Base-by-base conservation (phyloP, 106 monocot species). In the Dioscorea alata region DNA sequence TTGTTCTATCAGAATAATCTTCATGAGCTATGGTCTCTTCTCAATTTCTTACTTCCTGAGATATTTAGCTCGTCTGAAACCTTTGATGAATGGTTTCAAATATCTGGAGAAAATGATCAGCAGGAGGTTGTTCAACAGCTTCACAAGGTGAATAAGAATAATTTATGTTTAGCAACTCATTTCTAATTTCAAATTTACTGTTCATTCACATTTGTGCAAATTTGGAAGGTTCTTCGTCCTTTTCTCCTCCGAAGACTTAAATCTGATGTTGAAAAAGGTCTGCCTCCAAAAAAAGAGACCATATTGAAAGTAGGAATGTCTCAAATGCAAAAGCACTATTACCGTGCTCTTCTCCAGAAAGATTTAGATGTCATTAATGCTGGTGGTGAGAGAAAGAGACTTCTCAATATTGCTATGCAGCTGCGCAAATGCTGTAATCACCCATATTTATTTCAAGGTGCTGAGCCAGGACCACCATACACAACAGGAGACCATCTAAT, bases 81-180 rank as follows among this genome's bases (percentile, higher is more conserved):
- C 32, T 95, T 95, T 78, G 94, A 95, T 60, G 83, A 91, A 69
- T 95, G 94, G 94, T 95, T 95, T 68, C 88, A 95, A 85, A 91
- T 91, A 59, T 99, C 97, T 66, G 97, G 89, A 50, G 97, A 99
- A 64, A 92, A 99, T 76, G 97, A 99, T 79, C 92, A 99, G 54
- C 92, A 92, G 59, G 97, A 99, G 70, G 97, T 99, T 67, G 92
- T 99, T 72, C 97, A 99, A 77, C 97, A 99, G 74, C 92, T 99
- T 67, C 97, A 99, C 67, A 99, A 99, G 92, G 97, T 99, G 57
- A 71, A 24, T 54, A 5, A 54, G 18, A 8, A 16, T 54, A 54
- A 54, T 54, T 54, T 54, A 19, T 54, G 54, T 42, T 10, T 42
- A 8, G 10, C 15, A 54, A 54, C 19, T 54, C 15, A 54, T 54